phyloP scores from a whole-genome alignment of 2,329 filamentous ascomycete species.

The Hypoxylon sp. region DNA sequence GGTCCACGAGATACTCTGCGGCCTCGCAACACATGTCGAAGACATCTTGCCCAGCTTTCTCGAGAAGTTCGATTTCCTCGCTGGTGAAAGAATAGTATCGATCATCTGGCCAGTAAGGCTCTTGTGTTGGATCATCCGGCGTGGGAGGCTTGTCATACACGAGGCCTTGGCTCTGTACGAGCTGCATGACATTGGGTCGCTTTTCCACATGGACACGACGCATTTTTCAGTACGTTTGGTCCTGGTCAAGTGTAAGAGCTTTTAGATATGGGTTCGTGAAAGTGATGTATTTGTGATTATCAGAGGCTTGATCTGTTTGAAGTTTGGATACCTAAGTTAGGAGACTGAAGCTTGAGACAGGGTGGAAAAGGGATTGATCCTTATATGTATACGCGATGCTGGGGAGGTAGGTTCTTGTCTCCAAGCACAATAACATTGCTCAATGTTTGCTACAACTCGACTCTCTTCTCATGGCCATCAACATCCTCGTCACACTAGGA shows the following conservation, averaged over 20 bases:
- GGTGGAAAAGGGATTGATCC: background rate
- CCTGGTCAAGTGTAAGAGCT: background rate
- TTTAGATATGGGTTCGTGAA: background rate
- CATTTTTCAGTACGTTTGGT: slow-evolving; percentile 3
- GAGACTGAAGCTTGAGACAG: background rate
- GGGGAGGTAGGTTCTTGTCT: background rate
- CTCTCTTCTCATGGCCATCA: too few species aligned
- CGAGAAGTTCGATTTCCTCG: slow-evolving; percentile 21
- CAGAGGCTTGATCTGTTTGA: background rate
- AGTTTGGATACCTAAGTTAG: background rate
- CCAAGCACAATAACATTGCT: background rate
- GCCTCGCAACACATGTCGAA: slow-evolving; percentile 30
- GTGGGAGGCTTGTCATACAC: slow-evolving; percentile 16
- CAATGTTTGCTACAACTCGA: too few species aligned
- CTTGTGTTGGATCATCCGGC: background rate
- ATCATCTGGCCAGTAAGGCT: slow-evolving; percentile 26
- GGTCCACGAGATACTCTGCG: slow-evolving; percentile 13
- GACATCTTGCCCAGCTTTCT: slow-evolving; percentile 23
- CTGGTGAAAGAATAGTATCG: slow-evolving; percentile 27
- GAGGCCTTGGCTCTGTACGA: slow-evolving; percentile 29
- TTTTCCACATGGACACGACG: slow-evolving; percentile 23
- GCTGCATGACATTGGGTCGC: slow-evolving; percentile 22
- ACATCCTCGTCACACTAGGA: too few species aligned
- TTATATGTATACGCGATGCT: background rate
- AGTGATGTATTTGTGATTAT: background rate